phyloP scores from a whole-genome alignment of 805 yeast species.

The Wickerhamia fluorescens region DNA sequence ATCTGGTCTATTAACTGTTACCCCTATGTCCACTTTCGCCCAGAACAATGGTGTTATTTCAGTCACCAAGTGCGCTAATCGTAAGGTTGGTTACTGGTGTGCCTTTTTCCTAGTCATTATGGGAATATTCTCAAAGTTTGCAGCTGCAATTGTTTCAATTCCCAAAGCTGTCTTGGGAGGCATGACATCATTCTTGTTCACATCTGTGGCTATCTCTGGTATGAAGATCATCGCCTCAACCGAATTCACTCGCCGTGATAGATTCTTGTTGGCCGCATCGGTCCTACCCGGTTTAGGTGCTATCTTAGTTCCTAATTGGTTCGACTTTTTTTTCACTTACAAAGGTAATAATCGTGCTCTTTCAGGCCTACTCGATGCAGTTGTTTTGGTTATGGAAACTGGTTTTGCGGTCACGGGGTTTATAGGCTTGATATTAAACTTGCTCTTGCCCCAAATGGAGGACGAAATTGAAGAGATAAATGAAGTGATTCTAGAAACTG shows the following conservation, averaged over 20 bases:
- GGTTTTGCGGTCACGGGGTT: slow-evolving; percentile 69
- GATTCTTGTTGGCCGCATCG: slow-evolving; percentile 63
- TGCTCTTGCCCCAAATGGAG: slow-evolving; percentile 52
- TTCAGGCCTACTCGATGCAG: slow-evolving; percentile 60
- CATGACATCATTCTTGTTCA: slow-evolving; percentile 72
- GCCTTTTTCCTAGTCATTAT: slow-evolving; percentile 73
- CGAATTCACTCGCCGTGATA: slow-evolving; percentile 64
- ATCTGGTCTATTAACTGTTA: slow-evolving; percentile 71
- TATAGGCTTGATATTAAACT: slow-evolving; percentile 53
- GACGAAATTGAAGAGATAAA: slow-evolving; percentile 44
- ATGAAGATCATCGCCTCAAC: slow-evolving; percentile 55
- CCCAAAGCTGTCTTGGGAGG: slow-evolving; percentile 77
- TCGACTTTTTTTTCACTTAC: slow-evolving; percentile 57
- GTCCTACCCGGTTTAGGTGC: slow-evolving; percentile 64
- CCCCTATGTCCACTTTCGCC: slow-evolving; percentile 91
- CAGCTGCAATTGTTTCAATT: slow-evolving; percentile 62
- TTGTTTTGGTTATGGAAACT: slow-evolving; percentile 62
- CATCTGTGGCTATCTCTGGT: slow-evolving; percentile 73
- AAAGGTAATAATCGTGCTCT: slow-evolving; percentile 50
- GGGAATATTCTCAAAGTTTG: slow-evolving; percentile 66
- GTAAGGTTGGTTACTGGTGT: slow-evolving; percentile 75
- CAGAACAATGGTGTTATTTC: slow-evolving; percentile 95
- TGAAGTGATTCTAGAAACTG: slow-evolving; percentile 37
- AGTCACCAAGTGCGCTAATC: slow-evolving; percentile 84
- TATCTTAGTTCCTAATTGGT: slow-evolving; percentile 59